Evolutionary conservation across 257 asterid genomes (phyloP), one percentile per base, ranked within the genome.

Genomic region (Penstemon newberryi): DNA sequence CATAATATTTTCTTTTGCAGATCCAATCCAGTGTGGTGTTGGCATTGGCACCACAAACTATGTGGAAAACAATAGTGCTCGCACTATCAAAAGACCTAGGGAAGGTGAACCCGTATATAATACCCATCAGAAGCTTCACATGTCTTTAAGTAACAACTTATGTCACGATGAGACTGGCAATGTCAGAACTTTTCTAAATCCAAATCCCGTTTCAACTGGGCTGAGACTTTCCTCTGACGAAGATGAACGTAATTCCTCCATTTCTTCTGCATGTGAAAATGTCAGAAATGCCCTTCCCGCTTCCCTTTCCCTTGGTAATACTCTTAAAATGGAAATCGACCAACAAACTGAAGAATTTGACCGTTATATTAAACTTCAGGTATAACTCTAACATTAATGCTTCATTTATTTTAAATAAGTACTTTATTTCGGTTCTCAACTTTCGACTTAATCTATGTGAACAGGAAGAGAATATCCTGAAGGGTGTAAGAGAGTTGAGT

Each of bases 191-290:
- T 75, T 76, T 76, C 67, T 81, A 70, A 88, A 83, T 70, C 83
- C 83, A 18, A 84, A 79, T 82, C 70, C 80, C 13, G 88, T 86
- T 9, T 86, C 96, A 25, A 89, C 89, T 12, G 94, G 96, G 18
- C 87, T 86, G 70, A 78, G 78, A 68, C 91, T 85, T 37, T 75
- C 89, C 6, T 86, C 76, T 4, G 89, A 83, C 74, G 89, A 86
- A 64, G 92, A 85, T 40, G 91, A 84, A 75, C 88, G 73, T 46
- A 81, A 69, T 63, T 78, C 87, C 45, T 75, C 83, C 1, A 70
- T 82, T 46, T 65, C 81, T 63, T 85, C 87, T 60, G 85, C 89
- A 4, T 63, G 77, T 19, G 86, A 78, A 63, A 78, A 78, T 38
- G 73, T 77, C 77, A 77, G 78, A 52, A 71, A 49, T 60, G 61